A percentile compares a stretch with the other conserved stretches of the same genome.
phyloP scores from a whole-genome alignment of 2,329 filamentous ascomycete species.

The Exophiala lecanii-corni region DNA sequence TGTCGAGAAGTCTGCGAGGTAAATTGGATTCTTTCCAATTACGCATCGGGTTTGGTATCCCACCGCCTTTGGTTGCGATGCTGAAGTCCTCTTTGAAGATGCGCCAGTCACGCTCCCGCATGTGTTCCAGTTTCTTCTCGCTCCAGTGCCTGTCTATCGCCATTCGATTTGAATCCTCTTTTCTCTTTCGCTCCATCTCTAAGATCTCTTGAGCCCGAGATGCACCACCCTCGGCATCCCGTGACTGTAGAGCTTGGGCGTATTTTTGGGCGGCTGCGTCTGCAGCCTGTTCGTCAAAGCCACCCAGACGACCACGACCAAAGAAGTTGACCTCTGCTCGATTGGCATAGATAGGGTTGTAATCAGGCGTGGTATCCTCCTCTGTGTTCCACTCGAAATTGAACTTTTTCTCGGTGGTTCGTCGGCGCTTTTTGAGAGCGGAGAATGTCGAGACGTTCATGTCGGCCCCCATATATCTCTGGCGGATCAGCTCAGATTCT shows the following conservation, averaged over 20 bases:
- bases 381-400: conserved; percentile 97
- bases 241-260: conserved; percentile 66
- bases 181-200: conserved; percentile 75
- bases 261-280: conserved; percentile 52
- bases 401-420: conserved; percentile 94
- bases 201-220: conserved; percentile 74
- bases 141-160: conserved; percentile 91
- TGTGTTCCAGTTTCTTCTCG: conserved; percentile 84
- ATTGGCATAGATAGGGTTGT: conserved; percentile 74
- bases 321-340: conserved; percentile 65
- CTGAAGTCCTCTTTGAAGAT: conserved; percentile 99
- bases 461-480: conserved; percentile 87
- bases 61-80: conserved; percentile 87
- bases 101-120: conserved; percentile 97
- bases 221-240: conserved; percentile 70
- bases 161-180: conserved; percentile 66
- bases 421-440: conserved; percentile 89
- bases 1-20: conserved; percentile 70
- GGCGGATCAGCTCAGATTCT: conserved; percentile 68
- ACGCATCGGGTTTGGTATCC: conserved; percentile 93
- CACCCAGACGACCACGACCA: conserved; percentile 62
- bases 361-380: conserved; percentile 82
- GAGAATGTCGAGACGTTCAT: conserved; percentile 84
- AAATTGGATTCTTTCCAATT: conserved; percentile 83
- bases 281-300: conserved; percentile 56